Conservation (phyloP, 306 rosid genomes). For the Clitoria ternatea region DNA sequence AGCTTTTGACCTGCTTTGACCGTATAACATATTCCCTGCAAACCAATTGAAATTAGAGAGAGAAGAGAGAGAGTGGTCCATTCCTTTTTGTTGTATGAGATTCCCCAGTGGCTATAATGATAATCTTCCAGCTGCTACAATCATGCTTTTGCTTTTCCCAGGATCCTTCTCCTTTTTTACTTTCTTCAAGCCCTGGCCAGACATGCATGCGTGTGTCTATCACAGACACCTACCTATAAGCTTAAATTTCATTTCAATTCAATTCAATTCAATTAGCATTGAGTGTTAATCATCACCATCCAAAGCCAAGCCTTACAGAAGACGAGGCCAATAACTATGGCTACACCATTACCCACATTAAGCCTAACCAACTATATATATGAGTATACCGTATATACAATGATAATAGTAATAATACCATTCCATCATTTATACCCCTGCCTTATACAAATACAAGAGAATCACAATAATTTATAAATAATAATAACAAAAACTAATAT, state of each 20-base stretch:
- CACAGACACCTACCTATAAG: slow-evolving; percentile 9
- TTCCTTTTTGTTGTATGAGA: slow-evolving; percentile 8
- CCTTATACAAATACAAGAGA: no score
- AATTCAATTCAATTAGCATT: no score
- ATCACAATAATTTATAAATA: no score
- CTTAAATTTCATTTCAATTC: no score
- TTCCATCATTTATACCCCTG: no score
- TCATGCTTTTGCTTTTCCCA: slow-evolving; percentile 72
- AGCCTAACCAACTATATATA: not conserved
- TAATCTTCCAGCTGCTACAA: slow-evolving; percentile 33
- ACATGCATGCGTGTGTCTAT: slow-evolving; percentile 36
- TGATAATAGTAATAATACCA: no score
- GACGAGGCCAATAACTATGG: not conserved
- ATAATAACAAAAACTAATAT: no score
- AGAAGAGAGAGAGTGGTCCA: slow-evolving; percentile 53
- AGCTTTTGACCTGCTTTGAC: slow-evolving; percentile 82
- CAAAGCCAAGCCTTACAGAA: no score
- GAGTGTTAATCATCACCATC: no score
- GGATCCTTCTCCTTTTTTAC: slow-evolving; percentile 26
- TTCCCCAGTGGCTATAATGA: slow-evolving; percentile 13
- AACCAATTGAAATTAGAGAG: slow-evolving; percentile 52
- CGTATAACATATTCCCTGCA: slow-evolving; percentile 56
- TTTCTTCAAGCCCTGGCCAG: slow-evolving; percentile 35
- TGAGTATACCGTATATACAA: no score
- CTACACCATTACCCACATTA: not conserved